These are phyloP conservation scores for Epichloe sylvatica DNA, from an alignment of 2,329 filamentous ascomycete species.

Conservation along the genomic window DNA sequence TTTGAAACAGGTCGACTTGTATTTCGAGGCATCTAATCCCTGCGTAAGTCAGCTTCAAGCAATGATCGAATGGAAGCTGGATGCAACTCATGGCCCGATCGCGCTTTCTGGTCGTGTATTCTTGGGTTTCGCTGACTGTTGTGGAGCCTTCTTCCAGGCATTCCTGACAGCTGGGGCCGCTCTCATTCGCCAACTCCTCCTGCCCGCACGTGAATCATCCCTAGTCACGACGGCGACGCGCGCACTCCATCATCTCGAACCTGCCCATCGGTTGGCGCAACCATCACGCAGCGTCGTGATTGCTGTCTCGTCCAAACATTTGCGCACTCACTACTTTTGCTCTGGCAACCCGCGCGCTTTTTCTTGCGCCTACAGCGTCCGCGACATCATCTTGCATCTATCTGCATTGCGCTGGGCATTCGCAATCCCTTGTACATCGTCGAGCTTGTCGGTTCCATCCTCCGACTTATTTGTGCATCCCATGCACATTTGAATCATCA, in stretches of 20 bases:
- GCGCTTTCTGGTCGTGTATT: background rate
- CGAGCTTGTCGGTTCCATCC: background rate
- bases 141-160: constrained; percentile 2
- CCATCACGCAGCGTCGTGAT: constrained; percentile 2
- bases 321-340: background rate
- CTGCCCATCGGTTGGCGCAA: constrained; percentile 1
- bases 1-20: background rate
- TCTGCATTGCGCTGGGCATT: background rate
- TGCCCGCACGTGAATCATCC: constrained; percentile 4
- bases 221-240: constrained; percentile 7
- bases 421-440: background rate
- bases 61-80: background rate
- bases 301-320: background rate
- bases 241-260: constrained; percentile 6
- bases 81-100: constrained; percentile 1
- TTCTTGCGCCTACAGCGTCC: background rate
- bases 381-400: background rate
- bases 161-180: background rate
- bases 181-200: constrained; percentile 2
- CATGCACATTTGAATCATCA: background rate
- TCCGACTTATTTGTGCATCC: constrained; percentile 2
- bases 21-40: background rate
- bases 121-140: background rate
- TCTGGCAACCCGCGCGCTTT: background rate
- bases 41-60: background rate